Evolutionary conservation across 2,329 filamentous ascomycete species (phyloP).

Genomic region (Paramyrothecium roridum): DNA sequence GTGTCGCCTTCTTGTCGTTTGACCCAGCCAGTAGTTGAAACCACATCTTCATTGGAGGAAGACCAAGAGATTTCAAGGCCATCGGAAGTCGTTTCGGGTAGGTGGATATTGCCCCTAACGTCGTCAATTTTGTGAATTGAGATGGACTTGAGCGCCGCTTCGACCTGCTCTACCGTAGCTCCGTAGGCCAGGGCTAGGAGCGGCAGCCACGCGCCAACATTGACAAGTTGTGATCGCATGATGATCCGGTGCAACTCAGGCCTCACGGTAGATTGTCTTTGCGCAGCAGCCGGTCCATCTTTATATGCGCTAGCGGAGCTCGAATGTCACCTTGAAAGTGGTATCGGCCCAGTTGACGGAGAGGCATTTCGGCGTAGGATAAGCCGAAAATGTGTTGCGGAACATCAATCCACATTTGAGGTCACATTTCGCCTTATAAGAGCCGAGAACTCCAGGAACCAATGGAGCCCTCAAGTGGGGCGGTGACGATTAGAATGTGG

Average conservation of each 20-base stretch:
- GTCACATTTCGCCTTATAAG: not conserved
- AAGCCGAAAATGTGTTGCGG: too few relatives aligned
- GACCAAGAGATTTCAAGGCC: conserved; percentile 29
- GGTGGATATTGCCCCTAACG: conserved; percentile 32
- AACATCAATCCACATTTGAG: not conserved
- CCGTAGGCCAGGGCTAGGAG: not conserved
- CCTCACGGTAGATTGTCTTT: not conserved
- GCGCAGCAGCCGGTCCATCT: not conserved
- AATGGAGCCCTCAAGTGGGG: not conserved
- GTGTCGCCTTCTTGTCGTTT: conserved; percentile 20
- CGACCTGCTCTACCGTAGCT: not conserved
- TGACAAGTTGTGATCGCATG: not conserved
- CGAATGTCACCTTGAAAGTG: not conserved
- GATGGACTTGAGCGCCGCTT: conserved; percentile 9
- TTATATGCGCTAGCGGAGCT: not conserved
- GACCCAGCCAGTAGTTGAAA: conserved; percentile 30
- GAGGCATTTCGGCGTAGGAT: not conserved
- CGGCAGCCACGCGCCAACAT: not conserved
- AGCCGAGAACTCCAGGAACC: not conserved
- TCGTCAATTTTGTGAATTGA: conserved; percentile 29
- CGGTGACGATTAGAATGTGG: not conserved
- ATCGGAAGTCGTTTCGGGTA: conserved; percentile 24
- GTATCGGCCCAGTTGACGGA: not conserved
- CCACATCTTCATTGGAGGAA: conserved; percentile 27
- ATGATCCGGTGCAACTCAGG: not conserved